Evolutionary conservation across 2,329 filamentous ascomycete species (phyloP).

Genomic region (Pseudogymnoascus destructans): DNA sequence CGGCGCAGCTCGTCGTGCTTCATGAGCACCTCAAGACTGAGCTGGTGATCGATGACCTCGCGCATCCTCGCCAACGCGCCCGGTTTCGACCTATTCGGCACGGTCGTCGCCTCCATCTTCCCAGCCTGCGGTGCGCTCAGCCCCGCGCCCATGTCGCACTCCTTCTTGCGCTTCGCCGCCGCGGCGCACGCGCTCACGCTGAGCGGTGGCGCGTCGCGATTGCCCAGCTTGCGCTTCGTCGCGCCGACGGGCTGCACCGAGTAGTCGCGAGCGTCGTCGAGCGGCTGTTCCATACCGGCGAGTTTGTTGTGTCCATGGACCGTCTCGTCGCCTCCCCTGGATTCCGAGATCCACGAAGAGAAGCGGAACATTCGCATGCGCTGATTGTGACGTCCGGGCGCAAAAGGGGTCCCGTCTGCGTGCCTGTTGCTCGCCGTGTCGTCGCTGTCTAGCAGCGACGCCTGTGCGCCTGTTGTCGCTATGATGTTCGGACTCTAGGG

Average conservation of each 20-base stretch:
- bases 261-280: constrained; percentile 13
- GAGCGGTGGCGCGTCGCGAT: background rate
- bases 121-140: background rate
- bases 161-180: constrained; percentile 21
- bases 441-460: background rate
- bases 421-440: background rate
- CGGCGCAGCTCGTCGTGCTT: constrained; percentile 91
- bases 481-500: background rate
- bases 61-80: constrained; percentile 23
- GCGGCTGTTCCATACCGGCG: constrained; percentile 28
- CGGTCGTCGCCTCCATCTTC: constrained; percentile 18
- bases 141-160: constrained; percentile 14
- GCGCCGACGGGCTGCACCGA: constrained; percentile 13
- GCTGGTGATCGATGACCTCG: constrained; percentile 59
- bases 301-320: constrained; percentile 31
- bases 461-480: background rate
- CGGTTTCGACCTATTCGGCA: constrained; percentile 25
- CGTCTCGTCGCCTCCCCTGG: constrained; percentile 42
- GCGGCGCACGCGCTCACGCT: background rate
- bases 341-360: constrained; percentile 39
- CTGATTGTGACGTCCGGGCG: background rate
- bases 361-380: constrained; percentile 48
- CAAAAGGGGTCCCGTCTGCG: background rate
- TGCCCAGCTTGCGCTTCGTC: constrained; percentile 1
- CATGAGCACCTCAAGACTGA: constrained; percentile 80